These are phyloP conservation scores for Bullera alba DNA, from an alignment of 768 basidiomycete species.

Conservation along the genomic window DNA sequence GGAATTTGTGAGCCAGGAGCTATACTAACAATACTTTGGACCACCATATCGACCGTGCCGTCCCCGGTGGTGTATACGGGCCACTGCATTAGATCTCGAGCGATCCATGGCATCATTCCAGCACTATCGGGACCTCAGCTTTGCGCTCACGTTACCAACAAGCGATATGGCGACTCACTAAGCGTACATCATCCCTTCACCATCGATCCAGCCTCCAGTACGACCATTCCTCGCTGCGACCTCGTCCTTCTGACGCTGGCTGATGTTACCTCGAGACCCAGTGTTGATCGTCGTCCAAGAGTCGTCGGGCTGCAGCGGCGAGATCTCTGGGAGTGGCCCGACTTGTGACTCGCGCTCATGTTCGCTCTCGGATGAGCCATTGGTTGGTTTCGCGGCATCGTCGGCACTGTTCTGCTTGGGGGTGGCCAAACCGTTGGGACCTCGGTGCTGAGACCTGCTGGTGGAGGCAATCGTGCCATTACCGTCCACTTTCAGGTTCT, in stretches of 20 bases:
- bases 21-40: conserved; percentile 38
- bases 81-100: conserved; percentile 44
- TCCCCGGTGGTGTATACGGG: conserved; percentile 40
- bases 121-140: conserved; percentile 16
- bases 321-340: conserved; percentile 12
- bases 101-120: conserved; percentile 34
- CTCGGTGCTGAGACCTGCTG: background rate
- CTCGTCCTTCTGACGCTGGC: background rate
- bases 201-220: conserved; percentile 26
- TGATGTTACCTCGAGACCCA: background rate
- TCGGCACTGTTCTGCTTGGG: background rate
- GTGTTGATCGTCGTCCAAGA: conserved; percentile 36
- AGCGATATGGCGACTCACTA: conserved; percentile 27
- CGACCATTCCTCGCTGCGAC: background rate
- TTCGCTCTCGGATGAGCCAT: background rate
- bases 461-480: background rate
- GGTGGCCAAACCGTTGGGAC: background rate
- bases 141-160: background rate
- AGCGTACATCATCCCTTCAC: conserved; percentile 40
- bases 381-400: background rate
- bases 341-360: background rate
- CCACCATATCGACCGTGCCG: conserved; percentile 42
- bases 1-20: background rate
- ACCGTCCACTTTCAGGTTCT: conserved; percentile 6
- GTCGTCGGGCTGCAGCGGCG: conserved; percentile 31